A percentile compares a stretch with the other conserved stretches of the same genome.
Conservation (phyloP, 2,329 filamentous ascomycete species). For the Penicillium concentricum region DNA sequence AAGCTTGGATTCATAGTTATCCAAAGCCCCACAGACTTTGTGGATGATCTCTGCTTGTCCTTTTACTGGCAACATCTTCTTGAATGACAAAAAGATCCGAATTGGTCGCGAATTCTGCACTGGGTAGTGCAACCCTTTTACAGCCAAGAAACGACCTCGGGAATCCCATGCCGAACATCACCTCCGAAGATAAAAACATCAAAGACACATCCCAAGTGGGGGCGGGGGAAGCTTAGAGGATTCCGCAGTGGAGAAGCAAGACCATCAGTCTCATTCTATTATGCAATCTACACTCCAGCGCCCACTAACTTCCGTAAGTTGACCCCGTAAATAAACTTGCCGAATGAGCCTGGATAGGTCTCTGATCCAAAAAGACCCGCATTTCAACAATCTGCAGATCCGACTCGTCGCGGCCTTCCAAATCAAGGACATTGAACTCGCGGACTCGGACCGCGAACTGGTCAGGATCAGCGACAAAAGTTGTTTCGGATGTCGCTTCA, state of each 20-base stretch:
- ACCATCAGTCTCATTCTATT: not conserved
- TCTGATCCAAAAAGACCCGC: conserved; percentile 21
- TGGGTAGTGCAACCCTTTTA: not conserved
- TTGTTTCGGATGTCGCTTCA: conserved; percentile 19
- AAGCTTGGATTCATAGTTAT: conserved; percentile 20
- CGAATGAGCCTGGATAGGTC: conserved; percentile 19
- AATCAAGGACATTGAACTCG: conserved; percentile 23
- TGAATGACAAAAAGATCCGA: not conserved
- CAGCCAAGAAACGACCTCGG: not conserved
- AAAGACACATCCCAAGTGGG: not conserved
- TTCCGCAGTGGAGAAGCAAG: conserved; percentile 12
- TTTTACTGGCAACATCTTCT: conserved; percentile 1
- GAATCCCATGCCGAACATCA: conserved; percentile 6
- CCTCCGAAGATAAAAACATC: not conserved
- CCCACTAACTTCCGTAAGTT: not conserved
- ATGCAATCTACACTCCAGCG: not conserved
- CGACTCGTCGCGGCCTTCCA: conserved; percentile 6
- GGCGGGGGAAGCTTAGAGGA: not conserved
- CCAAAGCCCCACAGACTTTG: conserved; percentile 7
- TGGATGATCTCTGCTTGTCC: conserved; percentile 9
- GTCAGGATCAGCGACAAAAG: conserved; percentile 22
- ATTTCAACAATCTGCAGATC: conserved; percentile 20
- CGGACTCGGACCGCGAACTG: conserved; percentile 17
- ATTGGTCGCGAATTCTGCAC: not conserved
- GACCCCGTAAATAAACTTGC: conserved; percentile 1